Evolutionary conservation across 805 yeast genomes (phyloP).

Genomic region (Ogataea dorogensis): DNA sequence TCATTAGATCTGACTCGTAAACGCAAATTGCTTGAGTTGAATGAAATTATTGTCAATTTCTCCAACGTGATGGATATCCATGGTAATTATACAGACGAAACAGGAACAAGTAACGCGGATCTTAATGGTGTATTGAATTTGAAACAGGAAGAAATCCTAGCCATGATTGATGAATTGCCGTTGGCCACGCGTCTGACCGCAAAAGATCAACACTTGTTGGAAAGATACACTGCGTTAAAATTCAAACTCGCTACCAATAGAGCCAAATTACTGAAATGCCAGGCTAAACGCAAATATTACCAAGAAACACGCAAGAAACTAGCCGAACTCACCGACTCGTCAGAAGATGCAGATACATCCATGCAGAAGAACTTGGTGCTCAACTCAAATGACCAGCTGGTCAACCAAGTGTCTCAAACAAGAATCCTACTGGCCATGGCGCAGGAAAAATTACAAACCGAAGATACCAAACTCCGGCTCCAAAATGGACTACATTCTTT

Average conservation of each 20-base stretch:
- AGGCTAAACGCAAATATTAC: conserved; percentile 21
- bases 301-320: conserved; percentile 15
- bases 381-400: conserved; percentile 24
- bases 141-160: conserved; percentile 25
- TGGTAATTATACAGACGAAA: conserved; percentile 21
- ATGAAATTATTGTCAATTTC: conserved; percentile 29
- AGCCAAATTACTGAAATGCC: conserved; percentile 12
- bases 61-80: conserved; percentile 25
- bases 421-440: conserved; percentile 20
- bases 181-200: conserved; percentile 21
- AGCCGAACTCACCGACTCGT: conserved; percentile 10
- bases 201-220: conserved; percentile 23
- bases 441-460: conserved; percentile 15
- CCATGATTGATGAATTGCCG: conserved; percentile 33
- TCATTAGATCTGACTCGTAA: conserved; percentile 13
- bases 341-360: conserved; percentile 10
- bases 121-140: conserved; percentile 25
- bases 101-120: conserved; percentile 16
- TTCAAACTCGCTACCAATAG: conserved; percentile 19
- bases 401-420: conserved; percentile 23
- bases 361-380: conserved; percentile 25
- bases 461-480: conserved; percentile 3
- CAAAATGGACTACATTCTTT: conserved; percentile 1
- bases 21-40: conserved; percentile 26
- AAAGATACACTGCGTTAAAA: conserved; percentile 24